phyloP scores from a whole-genome alignment of 768 basidiomycete species.

The Tulasnella sp. region DNA sequence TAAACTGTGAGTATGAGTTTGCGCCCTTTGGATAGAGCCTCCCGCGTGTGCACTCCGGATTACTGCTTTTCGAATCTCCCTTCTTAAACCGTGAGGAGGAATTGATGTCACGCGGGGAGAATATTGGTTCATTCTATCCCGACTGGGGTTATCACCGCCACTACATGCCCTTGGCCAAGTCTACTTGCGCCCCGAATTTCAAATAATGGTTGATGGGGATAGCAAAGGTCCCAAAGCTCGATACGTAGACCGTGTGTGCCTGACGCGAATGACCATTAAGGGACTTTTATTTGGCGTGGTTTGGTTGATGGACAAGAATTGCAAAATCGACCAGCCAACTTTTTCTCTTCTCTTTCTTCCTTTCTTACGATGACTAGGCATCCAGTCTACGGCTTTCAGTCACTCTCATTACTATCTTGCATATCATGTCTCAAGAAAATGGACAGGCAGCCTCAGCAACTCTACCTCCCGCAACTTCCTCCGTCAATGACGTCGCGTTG shows the following conservation, averaged over 20 bases:
- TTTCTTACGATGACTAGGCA: constrained; percentile 2
- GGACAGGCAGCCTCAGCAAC: neutral
- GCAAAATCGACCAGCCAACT: neutral
- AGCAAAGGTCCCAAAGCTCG: neutral
- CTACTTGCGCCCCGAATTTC: neutral
- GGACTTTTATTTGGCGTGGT: neutral
- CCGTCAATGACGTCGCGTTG: neutral
- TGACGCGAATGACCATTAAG: neutral
- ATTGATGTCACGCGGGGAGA: no score
- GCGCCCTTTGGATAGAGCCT: no score
- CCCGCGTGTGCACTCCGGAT: no score
- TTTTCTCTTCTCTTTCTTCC: constrained; percentile 3
- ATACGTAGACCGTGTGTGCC: neutral
- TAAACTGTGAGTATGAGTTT: no score
- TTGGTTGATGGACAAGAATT: neutral
- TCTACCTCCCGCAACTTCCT: neutral
- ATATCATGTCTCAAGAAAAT: constrained; percentile 5
- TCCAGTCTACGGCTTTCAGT: neutral
- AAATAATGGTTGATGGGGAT: neutral
- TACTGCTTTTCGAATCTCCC: no score
- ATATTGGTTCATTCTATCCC: no score
- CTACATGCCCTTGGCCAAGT: neutral
- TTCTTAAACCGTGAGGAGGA: no score
- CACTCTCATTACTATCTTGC: neutral
- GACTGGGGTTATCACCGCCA: no score